Conservation (phyloP, 352 stramenopile species). For the Phytophthora constricta region DNA sequence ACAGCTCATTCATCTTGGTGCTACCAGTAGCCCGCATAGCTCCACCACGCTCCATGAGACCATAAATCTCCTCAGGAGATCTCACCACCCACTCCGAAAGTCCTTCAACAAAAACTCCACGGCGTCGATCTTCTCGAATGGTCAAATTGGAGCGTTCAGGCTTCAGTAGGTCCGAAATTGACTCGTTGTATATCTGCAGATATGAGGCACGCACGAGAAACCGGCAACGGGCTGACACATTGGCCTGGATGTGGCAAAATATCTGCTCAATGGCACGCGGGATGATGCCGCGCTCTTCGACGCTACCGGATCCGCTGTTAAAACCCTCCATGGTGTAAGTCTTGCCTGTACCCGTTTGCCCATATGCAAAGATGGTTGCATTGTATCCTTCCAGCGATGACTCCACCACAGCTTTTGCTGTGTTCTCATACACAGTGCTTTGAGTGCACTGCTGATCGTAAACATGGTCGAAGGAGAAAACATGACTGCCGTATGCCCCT, state of each 20-base stretch:
- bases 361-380: constrained; percentile 92
- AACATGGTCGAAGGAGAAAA: constrained; percentile 95
- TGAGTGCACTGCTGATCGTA: constrained; percentile 94
- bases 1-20: constrained; percentile 92
- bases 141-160: constrained; percentile 91
- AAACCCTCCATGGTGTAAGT: constrained; percentile 98
- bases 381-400: constrained; percentile 94
- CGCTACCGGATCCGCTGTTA: constrained; percentile 82
- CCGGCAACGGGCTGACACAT: constrained; percentile 83
- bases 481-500: constrained; percentile 84
- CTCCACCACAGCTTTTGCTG: constrained; percentile 92
- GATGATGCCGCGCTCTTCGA: constrained; percentile 97
- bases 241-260: constrained; percentile 91
- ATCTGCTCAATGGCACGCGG: constrained; percentile 97
- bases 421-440: constrained; percentile 93
- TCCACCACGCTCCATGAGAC: constrained; percentile 93
- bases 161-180: constrained; percentile 95
- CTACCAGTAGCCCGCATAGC: constrained; percentile 82
- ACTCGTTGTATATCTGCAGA: constrained; percentile 96
- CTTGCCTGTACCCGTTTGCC: constrained; percentile 92
- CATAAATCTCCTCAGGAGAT: constrained; percentile 93
- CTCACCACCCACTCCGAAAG: constrained; percentile 95
- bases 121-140: constrained; percentile 94
- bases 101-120: constrained; percentile 94
- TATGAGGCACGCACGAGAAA: constrained; percentile 94